Evolutionary conservation across 371 early-diverging fungal genomes (phyloP), one percentile per base, ranked within the genome.

Genomic region (Actinomortierella wolfii): DNA sequence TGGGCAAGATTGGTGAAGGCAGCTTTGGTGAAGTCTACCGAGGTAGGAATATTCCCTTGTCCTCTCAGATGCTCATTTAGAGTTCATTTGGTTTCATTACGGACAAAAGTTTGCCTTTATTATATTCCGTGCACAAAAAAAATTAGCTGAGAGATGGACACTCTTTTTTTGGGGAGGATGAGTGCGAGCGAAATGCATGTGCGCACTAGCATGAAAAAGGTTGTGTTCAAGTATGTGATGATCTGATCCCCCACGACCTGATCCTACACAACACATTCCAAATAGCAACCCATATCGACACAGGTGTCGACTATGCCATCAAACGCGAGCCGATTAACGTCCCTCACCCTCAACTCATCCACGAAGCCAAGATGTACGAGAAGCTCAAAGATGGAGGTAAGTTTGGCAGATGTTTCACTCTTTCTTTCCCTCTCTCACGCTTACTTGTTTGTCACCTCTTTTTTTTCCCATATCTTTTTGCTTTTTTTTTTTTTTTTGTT

Each of bases 21-120:
- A 84, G 83, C 17, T 86, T 86, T 73, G 86, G 86, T 11, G 83
- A 86, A 67, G 86, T 86, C 40, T 86, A 84, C 59, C 80, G 82
- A 81, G 84, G 86, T 85, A 76, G 21, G 42, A 7, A 5, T 45
- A 14, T 7, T 41, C 40, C 15, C 41, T 9, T 23, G 14, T 34
- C 24, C 18, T 44, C 20, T 28, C 15, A 15, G 9, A 23, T 11
- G 3, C 44, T 44, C 44, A 6, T 3, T 44, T 15, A 15, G 20
- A 44, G 15, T 6, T 44, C 20, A 44, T 20, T 44, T 20, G n/a
- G 44, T n/a, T 44, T 20, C 4, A 20, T 2, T 44, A 4, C 13
- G 3, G 44, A n/a, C n/a, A n/a, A n/a, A n/a, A n/a, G n/a, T n/a
- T n/a, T n/a, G n/a, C n/a, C n/a, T n/a, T n/a, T n/a, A n/a, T n/a